Conservation (phyloP, 257 asterid genomes). For the Galeopsis tetrahit region DNA sequence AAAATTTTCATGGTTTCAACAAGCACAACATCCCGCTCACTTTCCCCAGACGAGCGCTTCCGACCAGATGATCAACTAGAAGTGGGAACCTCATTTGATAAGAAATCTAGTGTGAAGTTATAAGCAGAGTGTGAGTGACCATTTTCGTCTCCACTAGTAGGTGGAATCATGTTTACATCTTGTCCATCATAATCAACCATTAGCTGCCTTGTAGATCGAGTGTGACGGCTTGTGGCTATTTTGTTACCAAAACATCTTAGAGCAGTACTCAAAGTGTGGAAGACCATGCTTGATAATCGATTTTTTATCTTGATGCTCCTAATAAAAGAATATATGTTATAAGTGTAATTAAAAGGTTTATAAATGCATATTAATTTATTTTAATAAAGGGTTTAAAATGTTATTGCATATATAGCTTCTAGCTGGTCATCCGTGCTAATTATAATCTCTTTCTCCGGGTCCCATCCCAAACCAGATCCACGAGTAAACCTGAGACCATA, state of each 20-base stretch:
- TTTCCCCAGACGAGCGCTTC: background rate
- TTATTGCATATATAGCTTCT: background rate
- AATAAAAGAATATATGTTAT: background rate
- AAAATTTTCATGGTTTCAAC: background rate
- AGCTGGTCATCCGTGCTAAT: background rate
- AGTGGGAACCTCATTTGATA: background rate
- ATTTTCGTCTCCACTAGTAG: no score
- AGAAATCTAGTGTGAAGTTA: background rate
- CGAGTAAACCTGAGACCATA: background rate
- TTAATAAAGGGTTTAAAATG: no score
- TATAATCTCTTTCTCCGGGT: background rate
- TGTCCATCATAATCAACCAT: no score
- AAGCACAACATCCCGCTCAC: background rate
- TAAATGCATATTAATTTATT: no score
- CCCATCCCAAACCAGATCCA: background rate
- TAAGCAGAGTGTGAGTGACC: background rate
- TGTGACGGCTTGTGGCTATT: background rate
- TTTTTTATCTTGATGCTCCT: background rate
- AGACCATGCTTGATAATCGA: background rate
- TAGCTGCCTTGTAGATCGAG: background rate
- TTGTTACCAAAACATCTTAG: background rate
- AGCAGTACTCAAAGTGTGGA: background rate
- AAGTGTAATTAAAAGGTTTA: background rate
- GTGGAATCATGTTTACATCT: no score
- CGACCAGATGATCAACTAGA: background rate